A percentile compares a stretch with the other conserved stretches of the same genome.
phyloP scores from a whole-genome alignment of 1,139 yeast species.

The Blastobotrys capitulatus region DNA sequence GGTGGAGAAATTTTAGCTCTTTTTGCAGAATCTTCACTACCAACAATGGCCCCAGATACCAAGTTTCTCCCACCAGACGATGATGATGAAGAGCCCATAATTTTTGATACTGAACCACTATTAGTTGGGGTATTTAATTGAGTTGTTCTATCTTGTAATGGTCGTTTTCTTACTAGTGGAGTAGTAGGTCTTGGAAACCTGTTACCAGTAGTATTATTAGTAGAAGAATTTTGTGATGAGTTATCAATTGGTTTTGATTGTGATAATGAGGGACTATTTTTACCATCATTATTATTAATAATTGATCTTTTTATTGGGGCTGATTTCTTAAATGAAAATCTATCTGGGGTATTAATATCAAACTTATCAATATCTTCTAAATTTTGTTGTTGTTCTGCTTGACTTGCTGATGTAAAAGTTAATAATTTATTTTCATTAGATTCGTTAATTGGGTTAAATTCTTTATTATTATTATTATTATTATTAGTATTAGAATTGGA shows the following conservation, averaged over 20 bases:
- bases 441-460: slow-evolving; percentile 10
- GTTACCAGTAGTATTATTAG: background rate
- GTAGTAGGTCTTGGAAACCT: slow-evolving; percentile 5
- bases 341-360: slow-evolving; percentile 7
- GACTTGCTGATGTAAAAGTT: slow-evolving; percentile 12
- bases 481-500: background rate
- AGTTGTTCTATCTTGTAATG: slow-evolving; percentile 3
- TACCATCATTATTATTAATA: background rate
- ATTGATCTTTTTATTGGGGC: slow-evolving; percentile 8
- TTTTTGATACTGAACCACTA: too few species aligned
- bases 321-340: slow-evolving; percentile 1
- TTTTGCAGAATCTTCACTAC: background rate
- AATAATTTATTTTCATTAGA: slow-evolving; percentile 8
- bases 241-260: slow-evolving; percentile 2
- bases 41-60: too few species aligned
- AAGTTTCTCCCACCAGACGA: too few species aligned
- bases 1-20: background rate
- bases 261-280: background rate
- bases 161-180: slow-evolving; percentile 11
- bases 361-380: slow-evolving; percentile 4
- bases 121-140: slow-evolving; percentile 3
- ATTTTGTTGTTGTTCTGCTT: slow-evolving; percentile 10
- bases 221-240: background rate
- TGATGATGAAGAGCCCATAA: too few species aligned
- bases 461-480: background rate